phyloP scores from a whole-genome alignment of 116 monocot species.

The Cymodocea nodosa region DNA sequence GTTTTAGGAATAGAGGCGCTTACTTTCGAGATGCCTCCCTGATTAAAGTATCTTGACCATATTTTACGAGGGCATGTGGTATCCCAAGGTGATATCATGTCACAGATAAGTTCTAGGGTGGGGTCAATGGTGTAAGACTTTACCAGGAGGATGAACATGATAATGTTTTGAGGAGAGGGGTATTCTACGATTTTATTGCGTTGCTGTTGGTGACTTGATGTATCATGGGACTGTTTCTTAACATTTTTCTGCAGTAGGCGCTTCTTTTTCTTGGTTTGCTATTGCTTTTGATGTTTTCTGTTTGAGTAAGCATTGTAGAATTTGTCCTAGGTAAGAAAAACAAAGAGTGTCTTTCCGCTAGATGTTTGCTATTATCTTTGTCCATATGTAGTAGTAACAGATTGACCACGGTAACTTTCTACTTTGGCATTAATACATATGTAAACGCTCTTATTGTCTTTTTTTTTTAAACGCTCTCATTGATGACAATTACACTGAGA shows the following conservation, averaged over 20 bases:
- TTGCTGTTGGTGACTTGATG: not conserved
- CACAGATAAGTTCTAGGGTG: not conserved
- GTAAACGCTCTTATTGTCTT: too few relatives aligned
- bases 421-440: too few relatives aligned
- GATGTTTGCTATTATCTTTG: too few relatives aligned
- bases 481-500: too few relatives aligned
- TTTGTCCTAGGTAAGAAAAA: not conserved
- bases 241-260: too few relatives aligned
- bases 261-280: not conserved
- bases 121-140: constrained; percentile 5
- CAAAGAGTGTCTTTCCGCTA: not conserved
- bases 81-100: not conserved
- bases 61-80: not conserved
- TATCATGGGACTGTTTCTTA: not conserved
- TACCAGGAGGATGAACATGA: not conserved
- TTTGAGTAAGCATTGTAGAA: not conserved
- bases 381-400: too few relatives aligned
- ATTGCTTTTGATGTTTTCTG: not conserved
- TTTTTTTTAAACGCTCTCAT: too few relatives aligned
- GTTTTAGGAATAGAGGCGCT: not conserved
- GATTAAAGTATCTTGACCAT: not conserved
- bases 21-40: not conserved
- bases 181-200: not conserved
- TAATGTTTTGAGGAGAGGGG: not conserved
- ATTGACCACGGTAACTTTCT: too few relatives aligned